These are phyloP conservation scores for Phylloporus sp. DNA, from an alignment of 768 basidiomycete species.

Conservation along the genomic window DNA sequence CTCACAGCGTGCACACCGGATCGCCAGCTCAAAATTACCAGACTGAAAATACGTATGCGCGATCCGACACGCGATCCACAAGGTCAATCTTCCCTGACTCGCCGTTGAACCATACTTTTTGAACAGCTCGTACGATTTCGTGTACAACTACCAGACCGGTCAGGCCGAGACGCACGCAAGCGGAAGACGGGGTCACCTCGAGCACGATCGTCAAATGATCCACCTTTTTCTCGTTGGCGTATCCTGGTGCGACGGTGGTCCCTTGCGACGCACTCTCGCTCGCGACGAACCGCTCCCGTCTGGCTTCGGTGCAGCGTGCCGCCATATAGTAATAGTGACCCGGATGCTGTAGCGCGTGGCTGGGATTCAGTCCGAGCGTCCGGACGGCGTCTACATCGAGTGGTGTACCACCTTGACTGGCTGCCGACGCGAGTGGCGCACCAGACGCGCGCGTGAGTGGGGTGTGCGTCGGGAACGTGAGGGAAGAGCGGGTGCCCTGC, in stretches of 20 bases:
- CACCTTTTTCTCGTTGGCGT: constrained; percentile 87
- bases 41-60: constrained; percentile 81
- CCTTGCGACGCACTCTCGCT: constrained; percentile 43
- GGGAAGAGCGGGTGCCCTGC: constrained; percentile 62
- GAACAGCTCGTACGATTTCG: constrained; percentile 90
- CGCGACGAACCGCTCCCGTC: constrained; percentile 63
- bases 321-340: constrained; percentile 87
- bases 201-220: constrained; percentile 80
- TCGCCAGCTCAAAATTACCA: constrained; percentile 82
- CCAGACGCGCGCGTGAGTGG: constrained; percentile 35
- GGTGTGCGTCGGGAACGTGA: constrained; percentile 58
- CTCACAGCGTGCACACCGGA: constrained; percentile 49
- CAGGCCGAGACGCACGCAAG: neutral
- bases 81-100: constrained; percentile 73
- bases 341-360: constrained; percentile 81
- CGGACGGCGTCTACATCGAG: constrained; percentile 59
- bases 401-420: constrained; percentile 15
- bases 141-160: constrained; percentile 63
- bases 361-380: constrained; percentile 70
- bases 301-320: constrained; percentile 76
- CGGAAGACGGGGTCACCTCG: constrained; percentile 51
- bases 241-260: constrained; percentile 56
- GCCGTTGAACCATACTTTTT: constrained; percentile 61
- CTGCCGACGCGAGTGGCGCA: constrained; percentile 19
- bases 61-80: constrained; percentile 91